Conservation (phyloP, 768 basidiomycete genomes). For the Steccherinum ochraceum region DNA sequence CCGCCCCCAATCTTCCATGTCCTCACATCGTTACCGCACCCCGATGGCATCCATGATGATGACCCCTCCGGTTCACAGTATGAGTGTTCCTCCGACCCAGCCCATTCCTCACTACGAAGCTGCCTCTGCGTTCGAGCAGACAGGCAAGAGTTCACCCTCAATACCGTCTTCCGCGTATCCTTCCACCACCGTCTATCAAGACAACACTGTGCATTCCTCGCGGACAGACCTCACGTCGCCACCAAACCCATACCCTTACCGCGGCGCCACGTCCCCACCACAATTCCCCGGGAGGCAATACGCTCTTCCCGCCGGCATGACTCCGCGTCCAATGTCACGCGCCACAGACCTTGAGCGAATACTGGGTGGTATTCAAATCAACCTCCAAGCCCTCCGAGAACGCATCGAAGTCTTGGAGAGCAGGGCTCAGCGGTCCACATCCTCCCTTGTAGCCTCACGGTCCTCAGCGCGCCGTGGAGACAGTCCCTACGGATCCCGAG, state of each 20-base stretch:
- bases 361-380: conserved; percentile 73
- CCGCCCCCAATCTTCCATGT: conserved; percentile 73
- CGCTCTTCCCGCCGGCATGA: conserved; percentile 6
- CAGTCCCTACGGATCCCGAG: conserved; percentile 8
- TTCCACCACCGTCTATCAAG: conserved; percentile 14
- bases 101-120: conserved; percentile 68
- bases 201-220: conserved; percentile 9
- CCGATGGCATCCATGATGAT: conserved; percentile 59
- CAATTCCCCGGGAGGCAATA: conserved; percentile 11
- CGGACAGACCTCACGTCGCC: conserved; percentile 6
- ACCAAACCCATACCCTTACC: conserved; percentile 9
- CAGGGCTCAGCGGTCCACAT: conserved; percentile 14
- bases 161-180: conserved; percentile 33
- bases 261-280: conserved; percentile 13
- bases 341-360: conserved; percentile 59
- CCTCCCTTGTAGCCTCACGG: conserved; percentile 29
- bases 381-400: conserved; percentile 76
- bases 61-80: conserved; percentile 34
- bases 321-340: conserved; percentile 40
- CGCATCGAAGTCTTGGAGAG: conserved; percentile 55
- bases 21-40: conserved; percentile 73
- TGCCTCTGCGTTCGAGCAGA: conserved; percentile 61
- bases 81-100: conserved; percentile 54
- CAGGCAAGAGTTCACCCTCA: conserved; percentile 26
- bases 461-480: conserved; percentile 14